These are phyloP conservation scores for Picea sitchensis DNA, from an alignment of 75 land plant species.

Conservation along the genomic window DNA sequence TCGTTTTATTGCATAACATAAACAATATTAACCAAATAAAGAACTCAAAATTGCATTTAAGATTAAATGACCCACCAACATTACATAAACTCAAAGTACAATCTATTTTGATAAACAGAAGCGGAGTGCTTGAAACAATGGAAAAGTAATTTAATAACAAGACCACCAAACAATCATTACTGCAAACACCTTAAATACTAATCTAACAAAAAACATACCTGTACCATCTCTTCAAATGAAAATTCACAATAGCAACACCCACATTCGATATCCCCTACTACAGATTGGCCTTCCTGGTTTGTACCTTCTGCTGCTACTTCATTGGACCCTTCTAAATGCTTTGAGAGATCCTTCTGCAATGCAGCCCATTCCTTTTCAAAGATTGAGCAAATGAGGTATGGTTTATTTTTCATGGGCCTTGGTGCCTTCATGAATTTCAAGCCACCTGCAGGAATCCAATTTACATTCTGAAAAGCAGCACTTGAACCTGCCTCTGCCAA, in stretches of 20 bases:
- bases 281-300: conserved; percentile 4
- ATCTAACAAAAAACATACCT: conserved; percentile 20
- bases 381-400: not conserved
- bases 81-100: not conserved
- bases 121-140: not conserved
- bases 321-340: not conserved
- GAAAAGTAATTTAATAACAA: not conserved
- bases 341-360: conserved; percentile 1
- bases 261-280: conserved; percentile 23
- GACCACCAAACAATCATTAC: not conserved
- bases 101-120: not conserved
- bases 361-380: conserved; percentile 23
- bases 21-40: not conserved
- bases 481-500: conserved; percentile 4
- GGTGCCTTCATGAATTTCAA: conserved; percentile 4
- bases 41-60: not conserved
- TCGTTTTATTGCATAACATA: not conserved
- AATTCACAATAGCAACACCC: conserved; percentile 36
- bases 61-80: not conserved
- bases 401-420: not conserved
- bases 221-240: conserved; percentile 34
- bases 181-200: not conserved
- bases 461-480: not conserved
- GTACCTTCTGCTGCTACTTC: not conserved
- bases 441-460: not conserved